Percentiles rank a stretch among this genome's conserved stretches.
Conservation (phyloP, 2,329 filamentous ascomycete species). For the Nigrograna mackinnonii region DNA sequence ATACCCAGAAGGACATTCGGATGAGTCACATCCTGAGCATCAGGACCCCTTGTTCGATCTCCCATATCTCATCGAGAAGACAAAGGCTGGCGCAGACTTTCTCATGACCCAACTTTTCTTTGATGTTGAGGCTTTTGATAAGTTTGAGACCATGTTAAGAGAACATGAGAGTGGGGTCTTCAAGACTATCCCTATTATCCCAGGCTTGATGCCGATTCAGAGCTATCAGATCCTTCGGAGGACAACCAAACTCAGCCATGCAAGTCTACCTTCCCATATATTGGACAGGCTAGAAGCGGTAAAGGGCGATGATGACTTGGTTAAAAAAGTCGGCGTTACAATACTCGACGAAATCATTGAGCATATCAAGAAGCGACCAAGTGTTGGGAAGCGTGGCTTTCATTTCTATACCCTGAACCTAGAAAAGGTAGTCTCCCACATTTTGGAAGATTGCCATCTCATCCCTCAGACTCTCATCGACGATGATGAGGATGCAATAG, state of each 20-base stretch:
- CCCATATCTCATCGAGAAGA: slow-evolving; percentile 88
- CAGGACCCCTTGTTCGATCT: slow-evolving; percentile 70
- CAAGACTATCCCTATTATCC: slow-evolving; percentile 85
- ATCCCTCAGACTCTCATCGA: slow-evolving; percentile 61
- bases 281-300: slow-evolving; percentile 72
- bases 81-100: slow-evolving; percentile 89
- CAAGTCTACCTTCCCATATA: slow-evolving; percentile 73
- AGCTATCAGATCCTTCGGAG: slow-evolving; percentile 94
- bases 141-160: slow-evolving; percentile 76
- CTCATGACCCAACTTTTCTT: slow-evolving; percentile 99
- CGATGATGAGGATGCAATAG: slow-evolving; percentile 50
- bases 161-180: slow-evolving; percentile 84
- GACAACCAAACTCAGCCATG: slow-evolving; percentile 93
- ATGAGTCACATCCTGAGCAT: slow-evolving; percentile 85
- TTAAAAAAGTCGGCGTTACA: slow-evolving; percentile 79
- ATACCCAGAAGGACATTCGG: slow-evolving; percentile 93
- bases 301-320: slow-evolving; percentile 77
- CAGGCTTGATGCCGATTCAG: slow-evolving; percentile 96
- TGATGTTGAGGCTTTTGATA: slow-evolving; percentile 79
- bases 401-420: slow-evolving; percentile 98
- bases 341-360: slow-evolving; percentile 84
- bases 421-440: slow-evolving; percentile 93
- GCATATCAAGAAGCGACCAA: slow-evolving; percentile 68
- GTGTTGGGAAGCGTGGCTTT: slow-evolving; percentile 64
- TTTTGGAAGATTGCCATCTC: slow-evolving; percentile 81